Evolutionary conservation across 495 filamentous ascomycete genomes (phyloP).

Genomic region (Tetracladium marchalianum): DNA sequence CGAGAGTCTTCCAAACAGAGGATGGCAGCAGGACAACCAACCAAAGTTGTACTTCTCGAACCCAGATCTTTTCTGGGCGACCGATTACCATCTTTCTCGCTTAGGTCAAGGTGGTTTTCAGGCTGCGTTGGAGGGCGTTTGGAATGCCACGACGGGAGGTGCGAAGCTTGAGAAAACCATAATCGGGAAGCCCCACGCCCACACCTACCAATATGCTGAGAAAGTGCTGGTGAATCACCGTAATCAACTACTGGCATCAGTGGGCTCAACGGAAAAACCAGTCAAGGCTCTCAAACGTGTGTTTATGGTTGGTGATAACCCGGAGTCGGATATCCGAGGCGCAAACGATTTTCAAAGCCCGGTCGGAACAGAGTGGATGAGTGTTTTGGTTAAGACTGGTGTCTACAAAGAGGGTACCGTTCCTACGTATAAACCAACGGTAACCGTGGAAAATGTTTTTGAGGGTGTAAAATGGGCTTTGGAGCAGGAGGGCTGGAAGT

Average conservation of each 20-base stretch:
- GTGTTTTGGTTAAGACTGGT: slow-evolving; percentile 75
- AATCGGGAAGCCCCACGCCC: slow-evolving; percentile 74
- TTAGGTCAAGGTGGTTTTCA: slow-evolving; percentile 91
- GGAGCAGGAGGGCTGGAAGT: slow-evolving; percentile 16
- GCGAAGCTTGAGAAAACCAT: slow-evolving; percentile 49
- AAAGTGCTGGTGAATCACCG: slow-evolving; percentile 53
- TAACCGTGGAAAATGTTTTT: slow-evolving; percentile 24
- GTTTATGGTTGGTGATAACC: slow-evolving; percentile 98
- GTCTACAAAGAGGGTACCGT: slow-evolving; percentile 46
- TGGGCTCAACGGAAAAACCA: slow-evolving; percentile 17
- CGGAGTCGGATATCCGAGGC: slow-evolving; percentile 83
- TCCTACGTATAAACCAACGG: slow-evolving; percentile 21
- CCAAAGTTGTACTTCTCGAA: slow-evolving; percentile 81
- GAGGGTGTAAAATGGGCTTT: slow-evolving; percentile 30
- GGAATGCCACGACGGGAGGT: slow-evolving; percentile 61
- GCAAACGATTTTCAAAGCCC: slow-evolving; percentile 65
- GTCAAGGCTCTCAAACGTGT: slow-evolving; percentile 45
- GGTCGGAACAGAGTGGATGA: slow-evolving; percentile 62
- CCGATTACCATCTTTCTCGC: slow-evolving; percentile 71
- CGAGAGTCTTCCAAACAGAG: slow-evolving; percentile 51
- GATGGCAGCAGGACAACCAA: slow-evolving; percentile 70
- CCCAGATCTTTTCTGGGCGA: slow-evolving; percentile 82
- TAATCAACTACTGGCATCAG: slow-evolving; percentile 26
- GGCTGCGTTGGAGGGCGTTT: slow-evolving; percentile 67
- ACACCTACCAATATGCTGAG: slow-evolving; percentile 82